Base-by-base conservation (phyloP, 495 filamentous ascomycete species). In the Sporormia fimetaria region DNA sequence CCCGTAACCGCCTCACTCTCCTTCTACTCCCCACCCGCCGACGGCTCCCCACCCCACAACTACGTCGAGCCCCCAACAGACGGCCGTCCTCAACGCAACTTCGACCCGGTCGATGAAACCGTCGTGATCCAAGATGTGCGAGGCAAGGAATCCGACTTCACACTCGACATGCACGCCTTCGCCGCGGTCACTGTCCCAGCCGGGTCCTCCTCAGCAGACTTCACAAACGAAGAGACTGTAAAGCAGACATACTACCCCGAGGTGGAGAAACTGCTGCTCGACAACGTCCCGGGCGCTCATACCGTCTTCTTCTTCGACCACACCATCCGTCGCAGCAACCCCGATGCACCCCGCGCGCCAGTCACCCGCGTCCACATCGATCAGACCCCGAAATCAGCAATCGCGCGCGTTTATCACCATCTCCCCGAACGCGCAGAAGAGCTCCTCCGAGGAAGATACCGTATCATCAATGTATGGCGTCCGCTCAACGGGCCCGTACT, bases 401-500 rank as follows among this genome's bases (percentile, higher is more conserved):
- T 52, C 12, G 62, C 69, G 46, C 80, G 86, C 21, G 80, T 92
- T 17, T 59, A 64, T 0, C 66, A 67, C 0, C 86, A 94, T 58
- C 41, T 80, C 3, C 53, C 71, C 3, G 62, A 57, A 9, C 68
- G 78, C 30, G 75, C 81, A 0, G 70, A 71, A 7, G 49, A 50
- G 16, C 63, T 85, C 0, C 64, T 82, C 0, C 40, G 64, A 9
- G 71, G 69, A 1, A 70, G 85, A 0, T 82, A 80, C 63, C 73
- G 84, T 31, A 83, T 94, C 48, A 69, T 94, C 49, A 94, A 93
- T 54, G 80, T 94, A 8, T 94, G 86, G 86, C 68, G 83, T 0
- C 79, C 85, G 0, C 60, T 93, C 8, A 83, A 80, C 51, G 69
- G 68, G n/a, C 75, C 81, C 0, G 75, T 94, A 0, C 73, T 78